A percentile compares a stretch with the other conserved stretches of the same genome.
These are phyloP conservation scores for Phylloporus sp. DNA, from an alignment of 768 basidiomycete genomes.

Conservation along the genomic window DNA sequence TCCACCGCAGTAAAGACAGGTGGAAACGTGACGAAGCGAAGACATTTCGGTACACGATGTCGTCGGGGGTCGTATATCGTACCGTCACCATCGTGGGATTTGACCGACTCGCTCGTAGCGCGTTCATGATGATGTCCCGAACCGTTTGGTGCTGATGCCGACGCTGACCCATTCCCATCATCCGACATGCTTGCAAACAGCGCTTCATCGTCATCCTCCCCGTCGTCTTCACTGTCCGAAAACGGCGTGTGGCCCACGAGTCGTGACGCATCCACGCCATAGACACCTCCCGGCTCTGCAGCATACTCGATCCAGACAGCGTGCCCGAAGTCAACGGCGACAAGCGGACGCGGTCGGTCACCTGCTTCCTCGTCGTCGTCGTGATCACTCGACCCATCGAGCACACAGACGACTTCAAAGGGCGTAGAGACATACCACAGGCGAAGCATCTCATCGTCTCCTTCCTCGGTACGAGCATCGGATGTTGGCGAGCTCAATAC, in stretches of 20 bases:
- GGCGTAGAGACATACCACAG: constrained; percentile 68
- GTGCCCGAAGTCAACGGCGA: constrained; percentile 86
- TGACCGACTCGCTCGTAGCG: constrained; percentile 6
- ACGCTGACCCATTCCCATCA: background rate
- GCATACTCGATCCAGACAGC: constrained; percentile 75
- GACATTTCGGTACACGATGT: constrained; percentile 39
- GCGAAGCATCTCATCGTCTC: constrained; percentile 55
- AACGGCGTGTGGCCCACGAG: constrained; percentile 23
- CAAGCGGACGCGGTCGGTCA: constrained; percentile 59
- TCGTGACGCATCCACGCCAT: constrained; percentile 27
- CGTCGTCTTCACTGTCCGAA: constrained; percentile 30
- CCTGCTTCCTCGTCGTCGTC: constrained; percentile 31
- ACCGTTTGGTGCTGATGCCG: constrained; percentile 4
- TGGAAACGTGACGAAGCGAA: constrained; percentile 71
- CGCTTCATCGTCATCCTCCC: constrained; percentile 16
- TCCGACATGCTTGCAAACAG: constrained; percentile 10
- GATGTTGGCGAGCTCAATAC: constrained; percentile 3
- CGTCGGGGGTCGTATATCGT: constrained; percentile 24
- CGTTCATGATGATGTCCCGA: background rate
- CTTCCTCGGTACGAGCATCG: constrained; percentile 11
- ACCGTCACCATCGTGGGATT: constrained; percentile 14
- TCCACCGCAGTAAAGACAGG: constrained; percentile 33
- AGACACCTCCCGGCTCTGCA: constrained; percentile 29
- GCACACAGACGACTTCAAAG: constrained; percentile 66
- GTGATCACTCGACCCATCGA: constrained; percentile 36